Conservation (phyloP, 2,329 filamentous ascomycete species). For the Exophiala bonariae region DNA sequence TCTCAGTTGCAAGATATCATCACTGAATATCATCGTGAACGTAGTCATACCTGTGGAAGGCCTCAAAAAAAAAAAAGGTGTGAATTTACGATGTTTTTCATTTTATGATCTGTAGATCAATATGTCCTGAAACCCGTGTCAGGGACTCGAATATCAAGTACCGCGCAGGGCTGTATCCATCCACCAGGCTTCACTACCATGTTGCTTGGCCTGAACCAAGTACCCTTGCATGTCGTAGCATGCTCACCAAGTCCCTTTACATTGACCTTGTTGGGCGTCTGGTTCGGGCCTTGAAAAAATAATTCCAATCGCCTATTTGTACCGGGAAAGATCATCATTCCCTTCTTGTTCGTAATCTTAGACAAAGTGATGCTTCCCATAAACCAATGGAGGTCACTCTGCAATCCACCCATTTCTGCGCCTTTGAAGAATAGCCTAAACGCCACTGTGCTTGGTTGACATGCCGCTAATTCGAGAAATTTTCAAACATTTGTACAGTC, state of each 20-base stretch:
- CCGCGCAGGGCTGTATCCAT: too few species aligned
- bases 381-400: constrained; percentile 11
- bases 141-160: too few species aligned
- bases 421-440: constrained; percentile 11
- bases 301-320: constrained; percentile 13
- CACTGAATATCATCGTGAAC: too few species aligned
- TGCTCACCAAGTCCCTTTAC: neutral
- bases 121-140: neutral
- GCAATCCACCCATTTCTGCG: constrained; percentile 12
- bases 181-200: too few species aligned
- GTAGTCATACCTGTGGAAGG: too few species aligned
- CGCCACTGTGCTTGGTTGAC: constrained; percentile 20
- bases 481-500: constrained; percentile 22
- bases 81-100: constrained; percentile 2
- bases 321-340: constrained; percentile 20
- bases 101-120: constrained; percentile 9
- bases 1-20: too few species aligned
- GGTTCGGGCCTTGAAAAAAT: constrained; percentile 9
- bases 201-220: too few species aligned
- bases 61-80: too few species aligned
- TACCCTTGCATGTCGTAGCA: too few species aligned
- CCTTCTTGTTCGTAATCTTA: constrained; percentile 22
- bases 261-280: neutral
- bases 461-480: constrained; percentile 25
- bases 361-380: constrained; percentile 16